Evolutionary conservation across 148 eudicot genomes (phyloP).

Genomic region (Rhododendron vialii): DNA sequence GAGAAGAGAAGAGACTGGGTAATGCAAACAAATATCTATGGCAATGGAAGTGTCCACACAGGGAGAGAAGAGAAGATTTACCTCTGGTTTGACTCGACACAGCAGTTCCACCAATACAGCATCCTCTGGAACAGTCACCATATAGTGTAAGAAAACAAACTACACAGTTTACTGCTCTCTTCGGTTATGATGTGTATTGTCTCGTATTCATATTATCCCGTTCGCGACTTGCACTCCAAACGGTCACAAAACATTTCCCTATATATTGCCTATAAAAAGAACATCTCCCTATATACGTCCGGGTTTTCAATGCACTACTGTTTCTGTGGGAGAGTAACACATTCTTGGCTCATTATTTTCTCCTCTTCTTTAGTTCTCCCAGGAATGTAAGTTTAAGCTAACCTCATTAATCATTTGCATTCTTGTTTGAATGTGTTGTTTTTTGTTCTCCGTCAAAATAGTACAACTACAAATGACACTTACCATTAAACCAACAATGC

Average conservation of each 20-base stretch:
- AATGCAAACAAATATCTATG: conserved; percentile 81
- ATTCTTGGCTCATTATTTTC: not conserved
- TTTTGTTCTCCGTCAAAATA: not conserved
- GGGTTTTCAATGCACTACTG: not conserved
- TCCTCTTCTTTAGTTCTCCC: not conserved
- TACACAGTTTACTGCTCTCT: not conserved
- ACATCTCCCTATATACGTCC: no score
- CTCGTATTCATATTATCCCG: not conserved
- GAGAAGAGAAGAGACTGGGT: conserved; percentile 70
- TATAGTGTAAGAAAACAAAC: conserved; percentile 59
- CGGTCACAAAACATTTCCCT: not conserved
- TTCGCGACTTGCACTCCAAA: not conserved
- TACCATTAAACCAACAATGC: conserved; percentile 21
- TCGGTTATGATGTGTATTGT: not conserved
- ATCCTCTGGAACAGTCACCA: conserved; percentile 86
- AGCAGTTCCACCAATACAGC: conserved; percentile 69
- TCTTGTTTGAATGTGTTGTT: not conserved
- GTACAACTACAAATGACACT: not conserved
- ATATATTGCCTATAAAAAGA: not conserved
- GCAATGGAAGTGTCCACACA: conserved; percentile 77
- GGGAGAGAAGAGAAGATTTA: conserved; percentile 89
- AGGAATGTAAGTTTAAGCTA: not conserved
- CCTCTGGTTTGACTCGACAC: conserved; percentile 87
- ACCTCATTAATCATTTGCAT: not conserved
- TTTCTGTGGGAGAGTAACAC: not conserved